Evolutionary conservation across 192 early-diverging fungal species (phyloP).

Genomic region (Coemansia sp.): DNA sequence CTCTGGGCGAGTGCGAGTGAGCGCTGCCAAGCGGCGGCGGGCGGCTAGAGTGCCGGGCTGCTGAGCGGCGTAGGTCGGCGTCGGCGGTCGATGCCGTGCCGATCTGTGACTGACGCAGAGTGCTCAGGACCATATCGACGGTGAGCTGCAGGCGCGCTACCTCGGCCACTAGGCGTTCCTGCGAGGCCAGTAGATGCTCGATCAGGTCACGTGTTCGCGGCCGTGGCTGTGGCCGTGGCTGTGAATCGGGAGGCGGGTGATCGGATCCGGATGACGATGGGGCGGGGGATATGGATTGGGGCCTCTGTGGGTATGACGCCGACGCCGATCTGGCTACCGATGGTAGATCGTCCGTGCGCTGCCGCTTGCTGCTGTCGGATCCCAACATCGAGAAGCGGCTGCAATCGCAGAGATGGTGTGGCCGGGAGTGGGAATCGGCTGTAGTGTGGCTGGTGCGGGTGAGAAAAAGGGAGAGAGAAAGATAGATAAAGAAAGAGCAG

Average conservation of each 20-base stretch:
- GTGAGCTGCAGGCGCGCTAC: constrained; percentile 36
- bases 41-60: neutral
- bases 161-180: constrained; percentile 37
- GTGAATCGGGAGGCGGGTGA: neutral
- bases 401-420: too few species aligned
- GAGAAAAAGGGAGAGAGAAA: too few species aligned
- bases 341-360: constrained; percentile 34
- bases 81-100: neutral
- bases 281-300: too few species aligned
- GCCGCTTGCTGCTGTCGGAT: constrained; percentile 43
- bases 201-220: constrained; percentile 15
- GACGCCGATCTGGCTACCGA: constrained; percentile 11
- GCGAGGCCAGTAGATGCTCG: constrained; percentile 28
- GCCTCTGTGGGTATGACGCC: neutral
- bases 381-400: too few species aligned
- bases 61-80: neutral
- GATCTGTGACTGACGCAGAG: constrained; percentile 12
- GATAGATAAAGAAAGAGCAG: too few species aligned
- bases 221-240: neutral
- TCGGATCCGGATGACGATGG: neutral
- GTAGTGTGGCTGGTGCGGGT: too few species aligned
- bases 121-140: constrained; percentile 18
- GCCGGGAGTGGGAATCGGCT: too few species aligned
- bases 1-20: neutral
- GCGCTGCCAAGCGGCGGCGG: neutral